Percentiles rank a stretch among this genome's conserved stretches.
Conservation (phyloP, 345 rosid genomes). For the Alliaria petiolata region DNA sequence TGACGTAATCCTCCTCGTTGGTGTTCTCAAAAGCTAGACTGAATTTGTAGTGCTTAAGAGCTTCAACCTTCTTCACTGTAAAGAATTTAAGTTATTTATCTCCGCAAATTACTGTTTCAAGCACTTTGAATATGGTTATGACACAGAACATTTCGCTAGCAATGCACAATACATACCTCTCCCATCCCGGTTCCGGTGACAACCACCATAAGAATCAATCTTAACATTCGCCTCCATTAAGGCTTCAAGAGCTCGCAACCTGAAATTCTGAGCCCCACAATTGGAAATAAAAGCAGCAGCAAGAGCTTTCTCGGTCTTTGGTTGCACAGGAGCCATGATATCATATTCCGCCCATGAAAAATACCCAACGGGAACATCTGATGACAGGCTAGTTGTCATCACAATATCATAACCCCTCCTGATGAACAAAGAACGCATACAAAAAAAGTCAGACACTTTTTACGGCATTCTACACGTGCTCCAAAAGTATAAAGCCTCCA, state of each 20-base stretch:
- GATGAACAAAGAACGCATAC: neutral
- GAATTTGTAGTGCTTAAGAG: conserved; percentile 81
- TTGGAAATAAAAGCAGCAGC: conserved; percentile 97
- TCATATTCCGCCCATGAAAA: conserved; percentile 97
- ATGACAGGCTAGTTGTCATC: conserved; percentile 96
- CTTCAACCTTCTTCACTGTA: conserved; percentile 52
- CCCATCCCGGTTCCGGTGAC: conserved; percentile 74
- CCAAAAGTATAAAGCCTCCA: neutral
- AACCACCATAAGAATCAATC: conserved; percentile 87
- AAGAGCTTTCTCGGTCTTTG: conserved; percentile 74
- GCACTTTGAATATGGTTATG: neutral
- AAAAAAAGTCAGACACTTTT: neutral
- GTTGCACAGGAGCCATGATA: conserved; percentile 80
- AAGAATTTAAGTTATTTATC: neutral
- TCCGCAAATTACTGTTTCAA: neutral
- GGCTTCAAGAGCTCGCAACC: conserved; percentile 73
- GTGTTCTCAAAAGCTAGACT: conserved; percentile 97
- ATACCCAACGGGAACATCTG: conserved; percentile 96
- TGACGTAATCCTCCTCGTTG: conserved; percentile 96
- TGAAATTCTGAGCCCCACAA: conserved; percentile 77
- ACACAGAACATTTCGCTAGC: neutral
- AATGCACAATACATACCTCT: conserved; percentile 43
- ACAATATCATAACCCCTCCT: conserved; percentile 69
- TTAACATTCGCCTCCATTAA: conserved; percentile 51
- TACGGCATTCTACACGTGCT: neutral